Conservation (phyloP, 495 filamentous ascomycete genomes). For the Astrothelium subdiscretum region DNA sequence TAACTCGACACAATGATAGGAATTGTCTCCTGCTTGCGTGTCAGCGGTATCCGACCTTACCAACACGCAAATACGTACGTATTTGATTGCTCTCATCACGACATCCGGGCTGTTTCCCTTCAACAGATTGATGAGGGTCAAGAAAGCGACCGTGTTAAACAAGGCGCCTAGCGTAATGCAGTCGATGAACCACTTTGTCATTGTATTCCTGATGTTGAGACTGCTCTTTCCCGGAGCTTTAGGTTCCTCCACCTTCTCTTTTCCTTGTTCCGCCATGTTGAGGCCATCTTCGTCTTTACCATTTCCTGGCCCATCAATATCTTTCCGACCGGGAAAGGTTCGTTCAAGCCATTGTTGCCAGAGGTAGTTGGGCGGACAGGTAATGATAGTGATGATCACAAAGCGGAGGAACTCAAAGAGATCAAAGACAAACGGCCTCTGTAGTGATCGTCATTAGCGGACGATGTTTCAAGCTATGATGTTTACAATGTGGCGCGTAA, state of each 20-base stretch:
- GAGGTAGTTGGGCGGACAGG: slow-evolving; percentile 76
- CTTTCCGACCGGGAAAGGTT: slow-evolving; percentile 37
- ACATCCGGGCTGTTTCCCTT: slow-evolving; percentile 18
- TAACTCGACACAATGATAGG: slow-evolving; percentile 61
- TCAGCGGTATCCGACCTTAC: background rate
- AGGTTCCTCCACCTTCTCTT: slow-evolving; percentile 9
- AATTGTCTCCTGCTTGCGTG: slow-evolving; percentile 6
- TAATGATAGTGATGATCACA: slow-evolving; percentile 59
- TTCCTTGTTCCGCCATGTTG: slow-evolving; percentile 5
- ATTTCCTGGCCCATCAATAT: slow-evolving; percentile 4
- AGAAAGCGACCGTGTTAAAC: slow-evolving; percentile 69
- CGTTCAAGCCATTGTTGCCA: slow-evolving; percentile 61
- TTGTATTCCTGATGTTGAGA: slow-evolving; percentile 58
- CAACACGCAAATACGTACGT: background rate
- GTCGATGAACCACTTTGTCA: slow-evolving; percentile 72
- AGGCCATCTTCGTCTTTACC: slow-evolving; percentile 10
- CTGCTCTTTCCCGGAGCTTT: slow-evolving; percentile 14
- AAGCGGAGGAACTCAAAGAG: slow-evolving; percentile 54
- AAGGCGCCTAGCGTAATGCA: slow-evolving; percentile 59
- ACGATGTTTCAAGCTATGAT: background rate
- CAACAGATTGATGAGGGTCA: slow-evolving; percentile 43
- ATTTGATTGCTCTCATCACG: background rate
- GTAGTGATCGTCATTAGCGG: background rate
- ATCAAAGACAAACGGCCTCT: slow-evolving; percentile 49
- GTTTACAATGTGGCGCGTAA: slow-evolving; percentile 21